Evolutionary conservation across 192 early-diverging fungal species (phyloP).

Genomic region (Linnemannia elongata): DNA sequence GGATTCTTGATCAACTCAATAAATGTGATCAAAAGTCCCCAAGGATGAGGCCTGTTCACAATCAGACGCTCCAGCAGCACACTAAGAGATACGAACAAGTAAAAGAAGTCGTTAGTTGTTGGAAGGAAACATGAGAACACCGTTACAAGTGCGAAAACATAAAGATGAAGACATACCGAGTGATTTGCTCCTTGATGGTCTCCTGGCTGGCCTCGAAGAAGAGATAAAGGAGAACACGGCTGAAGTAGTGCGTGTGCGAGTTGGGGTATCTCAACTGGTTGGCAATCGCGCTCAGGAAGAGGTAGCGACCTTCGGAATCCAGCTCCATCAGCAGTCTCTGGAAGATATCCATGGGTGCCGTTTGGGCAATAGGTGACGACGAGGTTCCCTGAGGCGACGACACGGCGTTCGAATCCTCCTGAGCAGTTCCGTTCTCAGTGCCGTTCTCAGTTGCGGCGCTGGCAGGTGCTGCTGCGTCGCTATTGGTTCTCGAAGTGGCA

Average conservation of each 20-base stretch:
- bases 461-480: background rate
- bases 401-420: constrained; percentile 24
- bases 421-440: constrained; percentile 32
- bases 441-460: constrained; percentile 18
- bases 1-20: constrained; percentile 97
- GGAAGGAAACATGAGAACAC: background rate
- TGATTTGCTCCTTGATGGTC: constrained; percentile 94
- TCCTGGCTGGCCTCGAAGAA: constrained; percentile 86
- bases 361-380: constrained; percentile 65
- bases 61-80: constrained; percentile 95
- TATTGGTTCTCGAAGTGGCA: constrained; percentile 45
- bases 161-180: constrained; percentile 64
- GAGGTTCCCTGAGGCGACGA: constrained; percentile 8
- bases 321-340: constrained; percentile 81
- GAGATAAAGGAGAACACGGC: constrained; percentile 87
- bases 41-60: constrained; percentile 97
- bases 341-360: constrained; percentile 87
- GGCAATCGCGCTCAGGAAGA: constrained; percentile 91
- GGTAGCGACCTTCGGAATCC: constrained; percentile 89
- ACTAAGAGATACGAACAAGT: constrained; percentile 49
- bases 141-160: background rate
- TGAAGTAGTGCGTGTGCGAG: constrained; percentile 96
- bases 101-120: background rate
- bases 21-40: constrained; percentile 97
- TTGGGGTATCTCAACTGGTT: constrained; percentile 99